Evolutionary conservation across 805 yeast genomes (phyloP), one percentile per base, ranked within the genome.

Genomic region (Metschnikowia cubensis): DNA sequence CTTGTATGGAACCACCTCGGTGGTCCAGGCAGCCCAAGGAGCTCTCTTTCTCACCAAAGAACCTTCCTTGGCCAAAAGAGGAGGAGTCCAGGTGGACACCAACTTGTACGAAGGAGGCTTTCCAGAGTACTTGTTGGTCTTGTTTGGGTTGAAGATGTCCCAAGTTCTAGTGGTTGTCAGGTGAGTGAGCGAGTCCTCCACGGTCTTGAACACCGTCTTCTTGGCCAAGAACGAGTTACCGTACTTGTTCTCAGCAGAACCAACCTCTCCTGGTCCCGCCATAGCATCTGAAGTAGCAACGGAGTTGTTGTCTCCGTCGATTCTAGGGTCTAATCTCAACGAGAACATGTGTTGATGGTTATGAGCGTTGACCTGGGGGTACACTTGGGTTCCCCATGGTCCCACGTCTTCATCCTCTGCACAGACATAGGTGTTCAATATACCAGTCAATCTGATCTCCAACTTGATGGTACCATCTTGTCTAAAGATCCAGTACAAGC

Each of bases 291-390:
- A 73, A 51, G 75, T 76, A 36, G 85, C 85, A 49, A 83, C 85
- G 47, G 91, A 83, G 74, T 87, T 87, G 58, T 81, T 81, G 55
- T 83, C 87, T 61, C 94, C 94, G 58, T 87, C 94, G 54, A 87
- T 71, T 75, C 89, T 80, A 58, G 95, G 92, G 64, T 87, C 87
- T 57, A 87, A 65, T 75, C 95, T 80, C 58, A 87, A 74, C 17
- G 89, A 79, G 68, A 87, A 87, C 71, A 87, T 70, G 71, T 87
- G 94, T 76, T 87, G 95, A 71, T 87, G 95, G 69, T 87, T 86
- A 72, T 87, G 92, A 38, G 95, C 95, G 62, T 85, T 85, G 49
- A 84, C 88, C 57, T 81, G 79, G 51, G 94, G 94, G 67, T 85
- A 86, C 47, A 87, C 92, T 59, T 76, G 75, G 32, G 92, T 84